Percentiles rank a stretch among this genome's conserved stretches.
These are phyloP conservation scores for Daldinia caldariorum DNA, from an alignment of 495 filamentous ascomycete genomes.

Conservation along the genomic window DNA sequence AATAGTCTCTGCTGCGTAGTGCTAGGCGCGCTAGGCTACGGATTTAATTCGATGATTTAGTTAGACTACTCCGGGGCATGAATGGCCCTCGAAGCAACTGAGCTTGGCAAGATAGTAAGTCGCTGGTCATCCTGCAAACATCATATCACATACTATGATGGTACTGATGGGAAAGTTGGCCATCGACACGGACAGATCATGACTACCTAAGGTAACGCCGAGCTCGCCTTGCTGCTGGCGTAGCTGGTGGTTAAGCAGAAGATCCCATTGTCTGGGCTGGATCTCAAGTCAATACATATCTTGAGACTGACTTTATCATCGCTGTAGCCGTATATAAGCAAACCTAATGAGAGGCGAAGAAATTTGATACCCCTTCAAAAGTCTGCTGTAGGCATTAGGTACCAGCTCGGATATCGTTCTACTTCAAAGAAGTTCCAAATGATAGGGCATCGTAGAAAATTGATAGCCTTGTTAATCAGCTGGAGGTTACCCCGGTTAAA, in stretches of 20 bases:
- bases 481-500: too few species aligned
- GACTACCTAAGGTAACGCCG: background rate
- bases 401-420: background rate
- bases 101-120: background rate
- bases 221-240: background rate
- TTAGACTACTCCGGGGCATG: background rate
- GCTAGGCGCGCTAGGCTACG: background rate
- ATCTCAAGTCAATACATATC: background rate
- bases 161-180: background rate
- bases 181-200: background rate
- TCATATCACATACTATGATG: background rate
- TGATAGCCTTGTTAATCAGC: too few species aligned
- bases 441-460: too few species aligned
- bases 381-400: background rate
- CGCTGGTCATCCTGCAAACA: background rate
- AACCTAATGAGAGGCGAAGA: slow-evolving; percentile 3
- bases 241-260: background rate
- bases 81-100: background rate
- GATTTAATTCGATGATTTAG: slow-evolving; percentile 2
- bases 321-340: background rate
- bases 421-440: too few species aligned
- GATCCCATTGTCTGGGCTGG: too few species aligned
- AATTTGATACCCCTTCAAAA: background rate
- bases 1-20: background rate
- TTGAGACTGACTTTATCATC: background rate